These are phyloP conservation scores for Strombidium stylifer DNA, from an alignment of 73 alveolate genomes.

Conservation along the genomic window DNA sequence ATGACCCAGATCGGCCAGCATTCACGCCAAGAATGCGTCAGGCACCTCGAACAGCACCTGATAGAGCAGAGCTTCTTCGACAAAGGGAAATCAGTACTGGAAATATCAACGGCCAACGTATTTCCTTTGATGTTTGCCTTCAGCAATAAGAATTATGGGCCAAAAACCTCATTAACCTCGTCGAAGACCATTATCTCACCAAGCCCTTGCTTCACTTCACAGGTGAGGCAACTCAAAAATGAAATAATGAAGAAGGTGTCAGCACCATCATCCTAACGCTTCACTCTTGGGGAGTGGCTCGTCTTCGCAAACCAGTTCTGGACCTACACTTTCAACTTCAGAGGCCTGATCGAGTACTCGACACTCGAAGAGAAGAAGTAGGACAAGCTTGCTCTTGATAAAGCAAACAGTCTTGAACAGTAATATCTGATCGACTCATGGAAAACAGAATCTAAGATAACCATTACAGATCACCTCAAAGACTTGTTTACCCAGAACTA, in stretches of 20 bases:
- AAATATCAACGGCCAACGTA: slow-evolving; percentile 4
- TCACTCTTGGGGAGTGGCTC: slow-evolving; percentile 3
- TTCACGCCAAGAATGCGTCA: slow-evolving; percentile 1
- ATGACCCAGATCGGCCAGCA: slow-evolving; percentile 4
- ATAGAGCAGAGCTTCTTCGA: background rate
- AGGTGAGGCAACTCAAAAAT: background rate
- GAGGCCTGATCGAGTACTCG: no score
- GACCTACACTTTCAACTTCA: background rate
- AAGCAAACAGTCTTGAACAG: no score
- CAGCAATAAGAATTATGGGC: background rate
- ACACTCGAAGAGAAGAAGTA: no score
- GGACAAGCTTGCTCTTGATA: no score
- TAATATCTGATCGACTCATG: no score
- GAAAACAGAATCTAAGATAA: no score
- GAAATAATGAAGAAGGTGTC: background rate
- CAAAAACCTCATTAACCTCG: no score
- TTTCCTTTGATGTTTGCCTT: slow-evolving; percentile 1
- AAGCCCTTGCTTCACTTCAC: background rate
- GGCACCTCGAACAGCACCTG: background rate
- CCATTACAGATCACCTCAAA: no score
- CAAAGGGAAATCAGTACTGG: background rate
- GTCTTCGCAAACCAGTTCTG: slow-evolving; percentile 1
- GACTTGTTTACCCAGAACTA: no score
- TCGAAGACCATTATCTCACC: background rate
- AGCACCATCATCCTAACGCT: background rate